Percentiles rank a stretch among this genome's conserved stretches.
Evolutionary conservation across 331 rosid genomes (phyloP).

Genomic region (Malus hybrid): DNA sequence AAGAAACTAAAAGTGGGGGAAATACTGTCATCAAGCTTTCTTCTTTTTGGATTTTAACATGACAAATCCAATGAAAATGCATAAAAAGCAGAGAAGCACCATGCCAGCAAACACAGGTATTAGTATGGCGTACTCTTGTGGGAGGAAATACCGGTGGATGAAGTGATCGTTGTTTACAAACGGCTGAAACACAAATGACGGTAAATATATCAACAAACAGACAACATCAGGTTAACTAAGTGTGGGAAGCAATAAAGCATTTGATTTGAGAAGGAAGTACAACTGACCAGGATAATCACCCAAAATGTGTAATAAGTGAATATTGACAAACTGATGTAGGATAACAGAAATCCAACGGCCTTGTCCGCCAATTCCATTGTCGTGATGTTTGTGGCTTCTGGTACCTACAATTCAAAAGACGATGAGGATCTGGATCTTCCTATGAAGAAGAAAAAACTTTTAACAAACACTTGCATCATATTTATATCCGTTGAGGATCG

Average conservation of each 20-base stretch:
- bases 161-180: constrained; percentile 87
- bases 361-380: constrained; percentile 82
- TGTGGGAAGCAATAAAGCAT: no score
- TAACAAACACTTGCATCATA: background rate
- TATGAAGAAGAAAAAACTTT: background rate
- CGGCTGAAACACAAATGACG: constrained; percentile 45
- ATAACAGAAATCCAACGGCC: constrained; percentile 72
- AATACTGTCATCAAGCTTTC: constrained; percentile 42
- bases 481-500: background rate
- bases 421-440: background rate
- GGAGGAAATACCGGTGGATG: constrained; percentile 73
- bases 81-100: constrained; percentile 64
- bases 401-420: constrained; percentile 25
- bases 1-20: background rate
- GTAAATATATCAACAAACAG: background rate
- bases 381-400: constrained; percentile 9
- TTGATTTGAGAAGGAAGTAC: background rate
- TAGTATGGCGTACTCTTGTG: constrained; percentile 84
- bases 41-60: constrained; percentile 94
- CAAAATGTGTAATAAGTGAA: constrained; percentile 88
- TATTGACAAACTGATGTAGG: constrained; percentile 62
- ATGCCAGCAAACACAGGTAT: constrained; percentile 77
- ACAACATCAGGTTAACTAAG: constrained; percentile 1
- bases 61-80: constrained; percentile 68
- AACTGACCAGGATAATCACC: constrained; percentile 85